Conservation (phyloP, 2,329 filamentous ascomycete species). For the Botrytis byssoidea region DNA sequence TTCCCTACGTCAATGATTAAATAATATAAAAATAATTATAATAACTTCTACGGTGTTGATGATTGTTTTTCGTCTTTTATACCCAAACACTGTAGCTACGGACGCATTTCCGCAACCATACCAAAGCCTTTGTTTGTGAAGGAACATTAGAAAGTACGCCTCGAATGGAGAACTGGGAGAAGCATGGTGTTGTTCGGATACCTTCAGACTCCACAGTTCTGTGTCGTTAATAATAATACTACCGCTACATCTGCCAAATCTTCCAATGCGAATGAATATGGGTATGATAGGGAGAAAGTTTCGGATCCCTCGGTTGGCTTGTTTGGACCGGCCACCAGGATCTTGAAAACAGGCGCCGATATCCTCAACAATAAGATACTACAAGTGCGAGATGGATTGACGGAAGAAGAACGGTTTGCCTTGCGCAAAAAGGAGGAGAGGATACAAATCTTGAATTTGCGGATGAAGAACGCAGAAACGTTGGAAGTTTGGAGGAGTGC, state of each 20-base stretch:
- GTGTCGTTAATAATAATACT: constrained; percentile 26
- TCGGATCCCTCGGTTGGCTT: constrained; percentile 28
- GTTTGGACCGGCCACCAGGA: constrained; percentile 31
- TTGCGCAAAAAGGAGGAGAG: constrained; percentile 53
- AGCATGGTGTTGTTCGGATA: constrained; percentile 37
- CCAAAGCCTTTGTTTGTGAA: not conserved
- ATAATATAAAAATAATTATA: not conserved
- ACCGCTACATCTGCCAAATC: constrained; percentile 1
- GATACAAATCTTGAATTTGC: constrained; percentile 60
- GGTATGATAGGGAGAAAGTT: not conserved
- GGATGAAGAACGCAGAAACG: constrained; percentile 66
- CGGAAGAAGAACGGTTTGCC: constrained; percentile 48
- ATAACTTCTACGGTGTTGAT: not conserved
- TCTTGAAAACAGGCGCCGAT: constrained; percentile 31
- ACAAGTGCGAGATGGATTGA: constrained; percentile 35
- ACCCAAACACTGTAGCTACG: not conserved
- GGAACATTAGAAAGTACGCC: not conserved
- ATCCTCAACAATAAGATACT: constrained; percentile 35
- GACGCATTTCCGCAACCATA: not conserved
- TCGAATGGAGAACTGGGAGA: constrained; percentile 20
- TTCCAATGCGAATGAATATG: not conserved
- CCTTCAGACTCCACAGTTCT: constrained; percentile 29
- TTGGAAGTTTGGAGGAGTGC: constrained; percentile 72
- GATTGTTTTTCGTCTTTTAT: not conserved
- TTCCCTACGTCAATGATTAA: not conserved